Conservation (phyloP, 371 early-diverging fungal species). For the Saksenaea vasiformis region DNA sequence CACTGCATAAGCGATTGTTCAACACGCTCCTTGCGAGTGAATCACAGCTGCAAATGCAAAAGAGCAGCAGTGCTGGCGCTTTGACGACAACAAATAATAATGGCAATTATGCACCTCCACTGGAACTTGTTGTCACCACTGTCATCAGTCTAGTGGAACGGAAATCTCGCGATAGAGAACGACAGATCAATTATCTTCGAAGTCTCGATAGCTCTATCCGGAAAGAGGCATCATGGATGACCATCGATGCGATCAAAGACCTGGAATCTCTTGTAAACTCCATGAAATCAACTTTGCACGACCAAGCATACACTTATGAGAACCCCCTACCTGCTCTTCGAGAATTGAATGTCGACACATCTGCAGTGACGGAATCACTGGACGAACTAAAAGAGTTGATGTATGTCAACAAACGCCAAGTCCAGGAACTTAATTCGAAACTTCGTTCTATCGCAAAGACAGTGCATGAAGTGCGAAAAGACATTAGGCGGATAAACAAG, state of each 20-base stretch:
- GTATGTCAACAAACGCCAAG: slow-evolving; percentile 25
- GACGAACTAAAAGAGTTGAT: slow-evolving; percentile 21
- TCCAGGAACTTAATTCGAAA: slow-evolving; percentile 14
- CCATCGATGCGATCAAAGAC: slow-evolving; percentile 13
- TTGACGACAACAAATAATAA: neutral
- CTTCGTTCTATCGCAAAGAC: slow-evolving; percentile 18
- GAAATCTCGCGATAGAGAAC: slow-evolving; percentile 16
- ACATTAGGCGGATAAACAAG: slow-evolving; percentile 9
- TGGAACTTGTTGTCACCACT: slow-evolving; percentile 19
- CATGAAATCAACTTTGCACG: slow-evolving; percentile 6
- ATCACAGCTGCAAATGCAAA: neutral
- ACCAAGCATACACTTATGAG: neutral
- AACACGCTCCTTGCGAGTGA: slow-evolving; percentile 18
- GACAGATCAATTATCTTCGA: slow-evolving; percentile 15
- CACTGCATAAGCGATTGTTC: slow-evolving; percentile 16
- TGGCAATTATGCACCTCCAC: slow-evolving; percentile 16
- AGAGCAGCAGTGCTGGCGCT: neutral
- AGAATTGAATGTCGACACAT: slow-evolving; percentile 8
- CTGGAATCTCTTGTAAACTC: slow-evolving; percentile 1
- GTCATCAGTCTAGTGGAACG: slow-evolving; percentile 15
- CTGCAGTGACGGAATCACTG: slow-evolving; percentile 12
- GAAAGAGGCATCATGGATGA: slow-evolving; percentile 13
- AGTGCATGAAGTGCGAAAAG: slow-evolving; percentile 20
- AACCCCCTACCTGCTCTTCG: slow-evolving; percentile 15
- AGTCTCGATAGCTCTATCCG: slow-evolving; percentile 15